phyloP scores from a whole-genome alignment of 176 grass and related monocot genomes.

The Microstegium vimineum region DNA sequence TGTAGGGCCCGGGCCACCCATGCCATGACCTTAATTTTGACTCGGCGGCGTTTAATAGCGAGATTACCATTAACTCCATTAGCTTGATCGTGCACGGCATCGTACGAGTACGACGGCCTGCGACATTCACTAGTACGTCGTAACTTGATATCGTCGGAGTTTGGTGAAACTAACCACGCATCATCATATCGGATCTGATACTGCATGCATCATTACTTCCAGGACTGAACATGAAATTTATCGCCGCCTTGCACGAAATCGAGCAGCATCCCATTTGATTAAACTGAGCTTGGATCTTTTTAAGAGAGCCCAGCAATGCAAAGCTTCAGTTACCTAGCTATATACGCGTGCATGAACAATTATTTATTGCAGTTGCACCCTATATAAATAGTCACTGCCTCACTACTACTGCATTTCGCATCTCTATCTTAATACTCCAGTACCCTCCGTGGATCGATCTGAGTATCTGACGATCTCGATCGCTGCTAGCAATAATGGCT shows the following conservation, averaged over 20 bases:
- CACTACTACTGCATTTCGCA: background rate
- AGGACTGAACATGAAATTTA: background rate
- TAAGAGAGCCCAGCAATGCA: background rate
- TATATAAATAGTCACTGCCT: background rate
- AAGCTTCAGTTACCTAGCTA: background rate
- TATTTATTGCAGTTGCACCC: no score
- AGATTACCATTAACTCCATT: no score
- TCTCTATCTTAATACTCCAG: background rate
- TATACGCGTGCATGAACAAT: background rate
- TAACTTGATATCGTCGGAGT: background rate
- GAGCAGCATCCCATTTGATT: background rate
- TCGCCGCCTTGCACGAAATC: conserved; percentile 10
- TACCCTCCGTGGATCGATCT: background rate
- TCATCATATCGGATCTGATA: background rate
- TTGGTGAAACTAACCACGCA: background rate
- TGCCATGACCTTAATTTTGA: no score
- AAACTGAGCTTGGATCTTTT: background rate
- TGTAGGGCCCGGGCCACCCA: no score
- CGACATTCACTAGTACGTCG: background rate
- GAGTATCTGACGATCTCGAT: background rate
- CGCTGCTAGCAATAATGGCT: background rate
- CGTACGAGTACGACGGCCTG: background rate
- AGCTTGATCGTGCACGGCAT: no score
- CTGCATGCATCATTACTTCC: background rate
- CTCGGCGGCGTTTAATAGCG: no score